Base-by-base conservation (phyloP, 139 green algal genomes). In the Chlamydomonas sp. region DNA sequence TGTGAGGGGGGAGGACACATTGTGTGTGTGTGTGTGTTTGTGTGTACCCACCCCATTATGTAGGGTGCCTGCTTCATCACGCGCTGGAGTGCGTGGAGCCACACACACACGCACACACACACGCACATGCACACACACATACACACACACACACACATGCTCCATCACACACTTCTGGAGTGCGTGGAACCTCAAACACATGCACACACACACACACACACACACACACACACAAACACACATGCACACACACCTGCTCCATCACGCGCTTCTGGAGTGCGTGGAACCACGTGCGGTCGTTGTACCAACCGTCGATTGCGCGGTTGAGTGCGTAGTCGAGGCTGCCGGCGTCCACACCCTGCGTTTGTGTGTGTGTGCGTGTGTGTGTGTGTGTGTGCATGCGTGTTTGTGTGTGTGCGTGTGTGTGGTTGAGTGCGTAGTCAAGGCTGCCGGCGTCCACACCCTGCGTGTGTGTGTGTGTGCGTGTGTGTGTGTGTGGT, bases 301-400 rank as follows among this genome's bases (percentile, higher is more conserved):
- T 90, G 73, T 87, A 90, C 72, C 71, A 90, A 13, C 80, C 80
- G 65, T 87, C 80, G 26, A 90, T 87, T 63, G 72, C 76, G 48
- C 87, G 83, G 81, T 98, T 96, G 8, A 98, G 63, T 0, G 89
- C 93, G 69, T 94, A 98, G 78, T 98, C 93, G 33, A 98, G 69
- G 5, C 81, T 90, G 26, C 66, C 79, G 0, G 59, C 65, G 70
- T 98, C 92, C 0, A 85, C 87, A 58, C 93, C 93, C 81, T 96
- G 86, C 29, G 22, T 22, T 24, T 0, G 22, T 8, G 37, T 0
- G 58, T 24, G 35, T 4, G 48, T 4, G 2, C 4, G 13, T 3
- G 26, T 38, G 24, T 87, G 68, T 67, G 86, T 20, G 78, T 76
- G 67, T 85, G 75, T 26, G 87, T 24, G 35, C 3, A 37, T 4